Evolutionary conservation across 2,329 filamentous ascomycete genomes (phyloP), one percentile per base, ranked within the genome.

Genomic region (Penicillium sp.): DNA sequence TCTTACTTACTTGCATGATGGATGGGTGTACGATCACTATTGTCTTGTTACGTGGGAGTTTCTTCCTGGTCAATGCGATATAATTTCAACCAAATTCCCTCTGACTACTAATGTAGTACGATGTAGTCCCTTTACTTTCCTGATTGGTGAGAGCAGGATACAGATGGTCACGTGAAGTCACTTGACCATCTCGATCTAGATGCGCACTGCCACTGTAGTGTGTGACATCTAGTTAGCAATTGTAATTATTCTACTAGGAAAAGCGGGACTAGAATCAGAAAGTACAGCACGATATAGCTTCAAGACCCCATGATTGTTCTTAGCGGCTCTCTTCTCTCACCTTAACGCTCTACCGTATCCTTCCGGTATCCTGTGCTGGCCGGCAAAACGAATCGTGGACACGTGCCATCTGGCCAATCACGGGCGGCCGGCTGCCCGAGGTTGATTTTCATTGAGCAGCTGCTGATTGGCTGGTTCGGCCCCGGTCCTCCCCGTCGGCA

Each of bases 361-460:
- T 58, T 56, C 59, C 63, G 48, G 48, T 15, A 37, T 56, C 55
- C 50, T 57, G 49, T 56, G 45, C 45, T 51, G 52, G 53, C 51
- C 59, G 58, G 60, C 55, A 60, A 63, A 61, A 62, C 47, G 55
- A 56, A 57, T 45, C 28, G 48, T 55, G 55, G 43, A 54, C 65
- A 68, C 64, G 63, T 68, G 64, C 61, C 33, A 56, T 43, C 17
- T 38, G 33, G 53, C 65, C 65, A 68, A 67, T 67, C 51, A 67
- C 34, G 33, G 38, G 8, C 31, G 33, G 52, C 59, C 59, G 53
- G 57, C 63, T 56, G 59, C 59, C 60, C 65, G 65, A 63, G 62
- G 59, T 48, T 61, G 67, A 63, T 69, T 66, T 69, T 65, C 60
- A 61, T 64, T 69, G 51, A 50, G 31, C 45, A 15, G 4, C 6